Percentiles rank a stretch among this genome's conserved stretches.
Evolutionary conservation across 140 eudicot genomes (phyloP).

Genomic region (Flaveria floridana): DNA sequence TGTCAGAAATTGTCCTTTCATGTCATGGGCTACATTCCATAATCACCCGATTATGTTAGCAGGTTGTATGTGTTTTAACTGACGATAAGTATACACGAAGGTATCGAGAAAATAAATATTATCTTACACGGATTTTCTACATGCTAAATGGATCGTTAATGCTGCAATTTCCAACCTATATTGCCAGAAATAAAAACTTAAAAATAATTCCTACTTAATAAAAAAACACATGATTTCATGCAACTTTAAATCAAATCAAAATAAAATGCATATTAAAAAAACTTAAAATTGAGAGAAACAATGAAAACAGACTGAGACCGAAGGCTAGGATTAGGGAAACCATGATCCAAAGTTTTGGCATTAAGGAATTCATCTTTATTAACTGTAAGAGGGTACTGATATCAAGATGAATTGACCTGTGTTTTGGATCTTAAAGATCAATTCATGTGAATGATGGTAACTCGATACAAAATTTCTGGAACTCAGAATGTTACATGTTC

Average conservation of each 20-base stretch:
- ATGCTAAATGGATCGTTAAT: neutral
- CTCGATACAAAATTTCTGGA: constrained; percentile 32
- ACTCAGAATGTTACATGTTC: constrained; percentile 19
- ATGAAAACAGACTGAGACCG: neutral
- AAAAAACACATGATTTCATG: neutral
- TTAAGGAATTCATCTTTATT: constrained; percentile 8
- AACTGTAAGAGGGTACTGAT: neutral
- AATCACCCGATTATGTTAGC: constrained; percentile 9
- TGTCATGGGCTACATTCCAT: neutral
- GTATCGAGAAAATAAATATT: neutral
- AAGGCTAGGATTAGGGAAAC: neutral
- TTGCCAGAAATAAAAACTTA: neutral
- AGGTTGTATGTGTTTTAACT: neutral
- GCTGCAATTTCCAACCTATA: neutral
- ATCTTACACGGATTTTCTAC: neutral
- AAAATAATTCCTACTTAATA: constrained; percentile 7
- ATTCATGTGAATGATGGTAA: neutral
- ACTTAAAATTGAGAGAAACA: neutral
- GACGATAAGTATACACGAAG: no score
- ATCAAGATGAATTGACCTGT: constrained; percentile 21
- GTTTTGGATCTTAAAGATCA: constrained; percentile 24
- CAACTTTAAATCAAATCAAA: neutral
- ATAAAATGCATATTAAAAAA: neutral
- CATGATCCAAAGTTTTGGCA: constrained; percentile 21
- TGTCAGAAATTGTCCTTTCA: neutral